Evolutionary conservation across 192 early-diverging fungal genomes (phyloP), one percentile per base, ranked within the genome.

Genomic region (Chytriomyces sp.): DNA sequence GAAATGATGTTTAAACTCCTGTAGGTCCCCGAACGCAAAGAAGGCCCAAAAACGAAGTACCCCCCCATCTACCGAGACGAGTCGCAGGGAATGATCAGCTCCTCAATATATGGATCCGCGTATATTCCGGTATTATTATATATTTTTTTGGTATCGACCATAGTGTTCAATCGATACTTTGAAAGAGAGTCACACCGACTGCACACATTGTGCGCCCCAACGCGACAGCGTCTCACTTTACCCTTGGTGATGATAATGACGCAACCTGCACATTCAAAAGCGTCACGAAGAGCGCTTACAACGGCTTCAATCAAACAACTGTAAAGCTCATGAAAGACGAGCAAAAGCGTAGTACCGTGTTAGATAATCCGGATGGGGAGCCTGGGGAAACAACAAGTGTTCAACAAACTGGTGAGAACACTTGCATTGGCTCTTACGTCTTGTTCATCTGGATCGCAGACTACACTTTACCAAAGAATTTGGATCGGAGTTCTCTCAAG

Each of bases 11-110:
- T n/a, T n/a, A n/a, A n/a, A n/a, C n/a, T n/a, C n/a, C 22, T 49
- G 1, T 22, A 49, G 44, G 17, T n/a, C 44, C 44, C 44, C 17
- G 44, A 49, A 49, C 14, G 22, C 17, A 58, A 58, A 26, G 56
- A 30, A 58, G 56, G 31, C 28, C 31, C 52, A 31, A 19, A 17
- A 37, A 33, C 22, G 31, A 22, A 28, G 30, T 64, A 73, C 37
- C 61, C 71, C 10, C 71, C 71, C 3, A 73, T 73, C 38, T 73
- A 63, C 33, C 5, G 60, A 19, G 71, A 73, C 49, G 71, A 73
- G 34, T 6, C 32, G 25, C 32, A 62, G 7, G 5, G 49, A 6
- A 19, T 7, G 14, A 62, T 49, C 32, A 52, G 38, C 26, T 12
- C 14, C 4, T 34, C 59, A 36, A 53, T 73, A 17, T 73, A 73